Evolutionary conservation across 2,329 filamentous ascomycete species (phyloP).

Genomic region (Exophiala bonariae): DNA sequence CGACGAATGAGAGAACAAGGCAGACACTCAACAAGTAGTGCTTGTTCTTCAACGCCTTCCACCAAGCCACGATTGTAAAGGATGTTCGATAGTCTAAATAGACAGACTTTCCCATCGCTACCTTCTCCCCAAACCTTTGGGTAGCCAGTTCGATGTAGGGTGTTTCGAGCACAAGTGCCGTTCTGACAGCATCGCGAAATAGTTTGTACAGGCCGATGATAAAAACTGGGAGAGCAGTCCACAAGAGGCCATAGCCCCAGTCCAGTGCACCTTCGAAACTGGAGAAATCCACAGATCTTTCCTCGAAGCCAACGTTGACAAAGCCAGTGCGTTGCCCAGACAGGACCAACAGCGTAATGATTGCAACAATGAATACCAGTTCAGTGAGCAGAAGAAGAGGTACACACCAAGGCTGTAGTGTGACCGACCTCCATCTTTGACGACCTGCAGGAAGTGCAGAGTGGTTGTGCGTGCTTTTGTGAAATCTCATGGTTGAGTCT

Average conservation of each 20-base stretch:
- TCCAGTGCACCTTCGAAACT: constrained; percentile 2
- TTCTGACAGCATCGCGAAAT: neutral
- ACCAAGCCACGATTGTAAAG: constrained; percentile 6
- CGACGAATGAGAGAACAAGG: constrained; percentile 7
- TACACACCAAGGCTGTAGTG: constrained; percentile 2
- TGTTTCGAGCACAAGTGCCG: constrained; percentile 6
- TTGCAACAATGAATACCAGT: constrained; percentile 2
- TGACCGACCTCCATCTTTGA: constrained; percentile 4
- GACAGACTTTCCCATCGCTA: constrained; percentile 3
- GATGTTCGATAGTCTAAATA: constrained; percentile 6
- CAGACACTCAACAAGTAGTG: constrained; percentile 5
- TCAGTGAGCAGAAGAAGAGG: constrained; percentile 3
- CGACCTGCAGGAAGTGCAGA: neutral
- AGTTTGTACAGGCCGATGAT: constrained; percentile 1
- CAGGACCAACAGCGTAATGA: constrained; percentile 6
- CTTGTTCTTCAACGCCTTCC: constrained; percentile 5
- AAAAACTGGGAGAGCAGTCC: constrained; percentile 5
- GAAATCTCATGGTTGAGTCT: too few species aligned
- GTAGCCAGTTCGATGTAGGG: constrained; percentile 7
- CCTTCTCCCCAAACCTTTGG: neutral
- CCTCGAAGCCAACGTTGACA: constrained; percentile 3
- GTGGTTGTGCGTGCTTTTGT: neutral
- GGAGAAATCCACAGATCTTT: neutral
- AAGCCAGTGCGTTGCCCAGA: constrained; percentile 2
- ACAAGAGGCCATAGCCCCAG: neutral